These are phyloP conservation scores for Viola odorata DNA, from an alignment of 345 rosid genomes.

Conservation along the genomic window DNA sequence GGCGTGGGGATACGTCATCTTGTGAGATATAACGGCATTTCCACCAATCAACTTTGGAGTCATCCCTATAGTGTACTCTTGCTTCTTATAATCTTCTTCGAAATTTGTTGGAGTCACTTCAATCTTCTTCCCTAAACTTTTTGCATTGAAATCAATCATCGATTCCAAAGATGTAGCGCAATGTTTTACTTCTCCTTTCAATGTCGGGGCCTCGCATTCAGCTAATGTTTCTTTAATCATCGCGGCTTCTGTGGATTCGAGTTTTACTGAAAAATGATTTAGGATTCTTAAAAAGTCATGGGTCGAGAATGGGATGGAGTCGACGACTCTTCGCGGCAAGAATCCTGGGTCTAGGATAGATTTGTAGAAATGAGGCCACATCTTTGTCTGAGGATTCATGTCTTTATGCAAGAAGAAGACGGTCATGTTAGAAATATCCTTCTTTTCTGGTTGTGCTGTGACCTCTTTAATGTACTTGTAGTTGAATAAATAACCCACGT, in stretches of 20 bases:
- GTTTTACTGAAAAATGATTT: background rate
- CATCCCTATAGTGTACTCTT: background rate
- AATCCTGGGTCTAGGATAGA: no score
- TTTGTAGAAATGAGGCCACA: no score
- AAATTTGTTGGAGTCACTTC: background rate
- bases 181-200: slow-evolving; percentile 18
- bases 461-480: no score
- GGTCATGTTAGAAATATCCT: no score
- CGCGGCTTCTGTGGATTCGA: slow-evolving; percentile 1
- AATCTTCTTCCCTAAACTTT: slow-evolving; percentile 4
- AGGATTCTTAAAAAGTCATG: background rate
- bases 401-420: no score
- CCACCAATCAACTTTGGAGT: slow-evolving; percentile 1
- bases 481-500: no score
- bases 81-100: background rate
- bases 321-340: slow-evolving; percentile 3
- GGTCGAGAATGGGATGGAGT: slow-evolving; percentile 6
- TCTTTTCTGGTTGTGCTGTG: no score
- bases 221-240: background rate
- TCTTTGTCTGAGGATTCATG: no score
- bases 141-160: background rate
- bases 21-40: slow-evolving; percentile 9
- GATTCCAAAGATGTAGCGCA: slow-evolving; percentile 22
- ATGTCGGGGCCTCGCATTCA: slow-evolving; percentile 7
- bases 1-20: slow-evolving; percentile 10